These are phyloP conservation scores for Cladosporium sp. DNA, from an alignment of 2,329 filamentous ascomycete genomes.

Conservation along the genomic window DNA sequence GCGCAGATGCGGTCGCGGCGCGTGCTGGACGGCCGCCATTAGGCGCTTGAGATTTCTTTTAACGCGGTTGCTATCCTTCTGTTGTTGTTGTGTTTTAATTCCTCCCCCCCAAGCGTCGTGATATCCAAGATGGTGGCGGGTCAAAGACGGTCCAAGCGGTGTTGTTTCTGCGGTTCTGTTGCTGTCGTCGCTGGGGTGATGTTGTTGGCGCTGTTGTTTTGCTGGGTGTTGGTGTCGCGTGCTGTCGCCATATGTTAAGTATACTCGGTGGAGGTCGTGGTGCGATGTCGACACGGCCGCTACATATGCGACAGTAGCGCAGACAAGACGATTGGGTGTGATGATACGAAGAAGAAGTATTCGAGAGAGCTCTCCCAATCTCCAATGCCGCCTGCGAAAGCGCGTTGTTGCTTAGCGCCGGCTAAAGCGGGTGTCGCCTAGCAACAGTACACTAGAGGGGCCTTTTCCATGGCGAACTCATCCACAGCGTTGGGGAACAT, in stretches of 20 bases:
- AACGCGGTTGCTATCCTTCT: conserved; percentile 16
- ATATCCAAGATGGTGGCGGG: conserved; percentile 8
- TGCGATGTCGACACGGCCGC: conserved; percentile 25
- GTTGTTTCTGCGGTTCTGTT: conserved; percentile 1
- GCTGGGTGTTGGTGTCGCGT: conserved; percentile 20
- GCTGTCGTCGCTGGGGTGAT: conserved; percentile 12
- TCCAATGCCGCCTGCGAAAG: conserved; percentile 1
- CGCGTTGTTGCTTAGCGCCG: conserved; percentile 9
- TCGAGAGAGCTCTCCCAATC: no score
- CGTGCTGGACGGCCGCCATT: conserved; percentile 32
- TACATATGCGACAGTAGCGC: conserved; percentile 23
- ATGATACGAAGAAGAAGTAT: conserved; percentile 7
- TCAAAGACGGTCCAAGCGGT: conserved; percentile 12
- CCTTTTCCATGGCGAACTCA: no score
- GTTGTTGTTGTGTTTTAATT: conserved; percentile 11
- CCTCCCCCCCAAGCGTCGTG: conserved; percentile 1
- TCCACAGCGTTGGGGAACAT: no score
- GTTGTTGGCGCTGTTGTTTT: conserved; percentile 13
- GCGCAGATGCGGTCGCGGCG: conserved; percentile 30
- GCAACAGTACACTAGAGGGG: background rate
- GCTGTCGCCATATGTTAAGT: conserved; percentile 27
- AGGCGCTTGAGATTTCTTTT: conserved; percentile 24
- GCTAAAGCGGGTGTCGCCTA: background rate
- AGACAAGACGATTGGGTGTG: conserved; percentile 8
- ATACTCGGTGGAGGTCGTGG: conserved; percentile 23